Conservation (phyloP, 345 rosid species). For the Salix caprea region DNA sequence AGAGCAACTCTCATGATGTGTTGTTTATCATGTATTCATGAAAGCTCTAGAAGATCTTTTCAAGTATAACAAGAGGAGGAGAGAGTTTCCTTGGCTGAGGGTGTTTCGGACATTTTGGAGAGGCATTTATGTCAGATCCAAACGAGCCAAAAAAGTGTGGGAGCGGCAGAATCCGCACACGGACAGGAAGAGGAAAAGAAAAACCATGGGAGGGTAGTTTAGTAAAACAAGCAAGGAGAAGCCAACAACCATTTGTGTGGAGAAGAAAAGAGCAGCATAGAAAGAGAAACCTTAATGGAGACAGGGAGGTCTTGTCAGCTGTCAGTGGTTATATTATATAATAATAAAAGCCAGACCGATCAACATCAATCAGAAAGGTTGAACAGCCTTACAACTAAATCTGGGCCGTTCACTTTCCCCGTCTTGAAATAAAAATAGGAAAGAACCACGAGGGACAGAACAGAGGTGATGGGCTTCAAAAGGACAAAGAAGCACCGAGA, state of each 20-base stretch:
- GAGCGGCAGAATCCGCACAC: no score
- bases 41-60: no score
- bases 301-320: slow-evolving; percentile 21
- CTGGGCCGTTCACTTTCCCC: slow-evolving; percentile 31
- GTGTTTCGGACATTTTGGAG: no score
- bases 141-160: no score
- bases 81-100: no score
- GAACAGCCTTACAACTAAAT: slow-evolving; percentile 4
- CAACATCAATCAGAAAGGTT: neutral
- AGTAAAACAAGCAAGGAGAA: neutral
- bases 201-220: neutral
- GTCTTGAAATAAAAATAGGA: neutral
- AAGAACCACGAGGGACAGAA: no score
- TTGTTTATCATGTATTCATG: no score
- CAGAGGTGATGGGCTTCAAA: neutral
- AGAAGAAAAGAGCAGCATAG: slow-evolving; percentile 6
- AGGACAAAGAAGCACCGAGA: neutral
- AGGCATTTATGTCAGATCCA: no score
- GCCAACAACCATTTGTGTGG: slow-evolving; percentile 33
- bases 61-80: no score
- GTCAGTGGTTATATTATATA: slow-evolving; percentile 10
- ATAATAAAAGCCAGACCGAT: neutral
- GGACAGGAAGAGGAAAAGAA: neutral
- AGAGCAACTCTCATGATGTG: no score
- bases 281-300: slow-evolving; percentile 43